Evolutionary conservation across 345 rosid species (phyloP).

Genomic region (Capsella bursapastoris): DNA sequence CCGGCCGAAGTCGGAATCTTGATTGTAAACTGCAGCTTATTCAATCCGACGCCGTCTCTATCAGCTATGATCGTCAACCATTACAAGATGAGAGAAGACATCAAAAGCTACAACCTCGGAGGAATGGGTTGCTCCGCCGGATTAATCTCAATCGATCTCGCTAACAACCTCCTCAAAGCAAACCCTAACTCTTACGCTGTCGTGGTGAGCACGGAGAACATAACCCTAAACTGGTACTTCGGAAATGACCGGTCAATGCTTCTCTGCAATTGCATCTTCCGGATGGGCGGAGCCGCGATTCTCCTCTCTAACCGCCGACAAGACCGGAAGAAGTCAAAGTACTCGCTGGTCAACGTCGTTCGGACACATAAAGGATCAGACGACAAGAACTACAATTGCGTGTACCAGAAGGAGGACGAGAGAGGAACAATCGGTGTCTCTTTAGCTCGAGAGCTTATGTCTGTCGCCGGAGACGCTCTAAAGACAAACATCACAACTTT

Average conservation of each 20-base stretch:
- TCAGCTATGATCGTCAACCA: constrained; percentile 80
- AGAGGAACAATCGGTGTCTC: constrained; percentile 78
- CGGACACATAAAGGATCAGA: constrained; percentile 89
- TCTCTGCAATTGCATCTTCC: constrained; percentile 82
- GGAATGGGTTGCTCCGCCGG: constrained; percentile 99
- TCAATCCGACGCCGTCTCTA: constrained; percentile 78
- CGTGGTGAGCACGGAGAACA: constrained; percentile 91
- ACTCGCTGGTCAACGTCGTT: constrained; percentile 74
- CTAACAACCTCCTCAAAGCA: constrained; percentile 70
- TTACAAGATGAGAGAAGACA: constrained; percentile 69
- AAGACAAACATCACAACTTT: constrained; percentile 87
- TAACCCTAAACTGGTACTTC: constrained; percentile 83
- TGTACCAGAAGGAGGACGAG: constrained; percentile 79
- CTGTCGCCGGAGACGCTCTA: constrained; percentile 87
- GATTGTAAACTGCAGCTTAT: constrained; percentile 84
- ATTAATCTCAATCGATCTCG: constrained; percentile 76
- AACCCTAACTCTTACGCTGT: constrained; percentile 76
- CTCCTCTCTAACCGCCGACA: constrained; percentile 68
- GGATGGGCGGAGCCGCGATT: constrained; percentile 94
- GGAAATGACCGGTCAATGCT: constrained; percentile 88
- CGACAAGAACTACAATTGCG: constrained; percentile 72
- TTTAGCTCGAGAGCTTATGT: constrained; percentile 81
- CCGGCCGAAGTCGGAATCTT: constrained; percentile 67
- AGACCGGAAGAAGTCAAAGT: constrained; percentile 72
- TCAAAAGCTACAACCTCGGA: constrained; percentile 80